These are phyloP conservation scores for Schizosaccharomyces lindneri DNA, from an alignment of 805 yeast genomes.

Conservation along the genomic window DNA sequence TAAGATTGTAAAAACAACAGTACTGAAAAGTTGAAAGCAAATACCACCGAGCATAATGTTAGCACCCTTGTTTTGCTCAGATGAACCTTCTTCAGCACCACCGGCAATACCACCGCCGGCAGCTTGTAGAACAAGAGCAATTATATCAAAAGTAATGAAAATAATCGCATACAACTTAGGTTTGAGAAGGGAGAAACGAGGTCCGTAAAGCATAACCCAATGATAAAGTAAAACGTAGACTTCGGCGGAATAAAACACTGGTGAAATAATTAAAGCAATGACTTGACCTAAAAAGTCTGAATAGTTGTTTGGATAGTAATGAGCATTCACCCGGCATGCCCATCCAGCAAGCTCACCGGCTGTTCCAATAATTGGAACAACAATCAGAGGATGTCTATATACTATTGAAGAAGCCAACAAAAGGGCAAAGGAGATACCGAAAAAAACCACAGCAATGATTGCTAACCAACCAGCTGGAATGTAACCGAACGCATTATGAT, in stretches of 20 bases:
- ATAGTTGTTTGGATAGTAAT: neutral
- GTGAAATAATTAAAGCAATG: neutral
- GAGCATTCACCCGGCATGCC: neutral
- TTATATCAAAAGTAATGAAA: neutral
- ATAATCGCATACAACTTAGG: neutral
- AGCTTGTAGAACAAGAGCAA: neutral
- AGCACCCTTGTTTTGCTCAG: neutral
- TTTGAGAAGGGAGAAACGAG: neutral
- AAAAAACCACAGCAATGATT: neutral
- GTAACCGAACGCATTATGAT: neutral
- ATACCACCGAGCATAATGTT: neutral
- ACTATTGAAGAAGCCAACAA: neutral
- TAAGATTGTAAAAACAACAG: neutral
- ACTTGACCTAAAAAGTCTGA: neutral
- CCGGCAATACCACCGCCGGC: slow-evolving; percentile 1
- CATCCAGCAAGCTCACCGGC: neutral
- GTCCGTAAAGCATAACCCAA: neutral
- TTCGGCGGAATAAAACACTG: neutral
- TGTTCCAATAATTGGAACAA: neutral
- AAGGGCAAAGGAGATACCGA: neutral
- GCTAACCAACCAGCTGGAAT: neutral
- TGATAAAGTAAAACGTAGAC: neutral
- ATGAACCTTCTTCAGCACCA: neutral
- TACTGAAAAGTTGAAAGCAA: neutral
- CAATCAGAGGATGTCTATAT: neutral